Percentiles rank a stretch among this genome's conserved stretches.
phyloP scores from a whole-genome alignment of 2,329 filamentous ascomycete species.

The Pezicula neosporulosa region DNA sequence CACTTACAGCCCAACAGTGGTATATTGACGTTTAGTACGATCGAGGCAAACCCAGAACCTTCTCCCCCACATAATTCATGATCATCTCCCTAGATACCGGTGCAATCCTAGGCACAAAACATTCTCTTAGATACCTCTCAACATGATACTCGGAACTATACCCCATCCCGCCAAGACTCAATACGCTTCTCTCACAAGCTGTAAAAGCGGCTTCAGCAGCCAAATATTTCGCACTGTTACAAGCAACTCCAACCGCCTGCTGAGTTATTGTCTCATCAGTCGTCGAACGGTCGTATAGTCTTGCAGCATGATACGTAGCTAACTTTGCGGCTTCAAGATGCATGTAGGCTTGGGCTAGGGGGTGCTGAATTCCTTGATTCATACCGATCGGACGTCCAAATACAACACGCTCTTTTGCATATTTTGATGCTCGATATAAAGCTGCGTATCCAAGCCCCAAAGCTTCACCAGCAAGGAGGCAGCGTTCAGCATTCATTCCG shows the following conservation, averaged over 20 bases:
- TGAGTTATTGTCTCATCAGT: slow-evolving; percentile 48
- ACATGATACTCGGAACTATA: slow-evolving; percentile 64
- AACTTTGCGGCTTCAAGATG: slow-evolving; percentile 62
- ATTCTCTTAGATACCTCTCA: slow-evolving; percentile 62
- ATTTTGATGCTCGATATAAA: slow-evolving; percentile 56
- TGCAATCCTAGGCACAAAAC: slow-evolving; percentile 60
- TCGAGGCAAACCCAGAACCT: slow-evolving; percentile 60
- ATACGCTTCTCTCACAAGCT: slow-evolving; percentile 57
- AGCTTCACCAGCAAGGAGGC: slow-evolving; percentile 74
- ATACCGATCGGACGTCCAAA: slow-evolving; percentile 63
- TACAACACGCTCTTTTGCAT: slow-evolving; percentile 63
- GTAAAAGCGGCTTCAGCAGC: slow-evolving; percentile 62
- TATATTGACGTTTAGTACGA: slow-evolving; percentile 50
- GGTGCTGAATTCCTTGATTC: slow-evolving; percentile 65
- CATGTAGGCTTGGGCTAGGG: slow-evolving; percentile 63
- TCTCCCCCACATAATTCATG: slow-evolving; percentile 69
- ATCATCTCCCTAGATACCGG: slow-evolving; percentile 72
- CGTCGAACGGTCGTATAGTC: slow-evolving; percentile 54
- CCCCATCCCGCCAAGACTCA: slow-evolving; percentile 61
- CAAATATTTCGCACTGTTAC: slow-evolving; percentile 69
- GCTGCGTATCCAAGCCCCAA: slow-evolving; percentile 76
- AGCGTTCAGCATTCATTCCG: slow-evolving; percentile 77
- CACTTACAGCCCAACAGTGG: too few relatives aligned
- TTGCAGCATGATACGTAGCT: slow-evolving; percentile 62
- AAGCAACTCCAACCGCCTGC: slow-evolving; percentile 58